Evolutionary conservation across 1,284 basidiomycete species (phyloP), one percentile per base, ranked within the genome.

Genomic region (Meira nashicola): DNA sequence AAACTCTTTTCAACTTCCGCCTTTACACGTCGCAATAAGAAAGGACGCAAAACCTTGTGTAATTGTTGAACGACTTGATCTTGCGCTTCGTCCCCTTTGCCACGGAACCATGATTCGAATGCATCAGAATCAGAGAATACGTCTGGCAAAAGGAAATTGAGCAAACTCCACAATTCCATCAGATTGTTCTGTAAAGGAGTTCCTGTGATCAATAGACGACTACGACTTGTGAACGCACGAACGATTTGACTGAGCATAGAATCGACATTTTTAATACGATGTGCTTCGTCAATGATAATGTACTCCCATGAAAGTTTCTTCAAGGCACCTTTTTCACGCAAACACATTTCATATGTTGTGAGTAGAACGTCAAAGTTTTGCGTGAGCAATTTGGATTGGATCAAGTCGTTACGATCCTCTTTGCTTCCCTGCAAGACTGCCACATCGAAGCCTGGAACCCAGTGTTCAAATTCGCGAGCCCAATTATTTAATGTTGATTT

Each of bases 191-290:
- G 95, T 50, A 98, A 82, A 0, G 94, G 95, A 14, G 94, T 98
- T 39, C 94, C 95, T 0, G 94, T 98, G 74, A 99, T 98, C 56
- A 99, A 83, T 58, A 98, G 81, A 39, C 95, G 83, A 1, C 90
- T 91, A 44, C 94, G 86, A 48, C 88, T 90, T 69, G 86, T 86
- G 80, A 97, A 98, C 2, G 89, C 83, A 63, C 94, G 86, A 55
- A 98, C 92, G 73, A 98, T 96, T 80, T 97, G 92, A 15, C 88
- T 89, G 11, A 99, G 85, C 72, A 97, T 89, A 33, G 92, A 96
- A 78, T 98, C 92, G 72, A 94, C 92, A 73, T 98, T 98, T 83
- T 98, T 98, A 85, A 99, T 98, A 40, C 94, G 89, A 77, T 98
- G 95, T 0, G 94, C 95, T 81, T 99, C 95, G 81, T 99, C 94